Evolutionary conservation across 164 flowering plant genomes (phyloP), one percentile per base, ranked within the genome.

Genomic region (Dillenia turbinata): DNA sequence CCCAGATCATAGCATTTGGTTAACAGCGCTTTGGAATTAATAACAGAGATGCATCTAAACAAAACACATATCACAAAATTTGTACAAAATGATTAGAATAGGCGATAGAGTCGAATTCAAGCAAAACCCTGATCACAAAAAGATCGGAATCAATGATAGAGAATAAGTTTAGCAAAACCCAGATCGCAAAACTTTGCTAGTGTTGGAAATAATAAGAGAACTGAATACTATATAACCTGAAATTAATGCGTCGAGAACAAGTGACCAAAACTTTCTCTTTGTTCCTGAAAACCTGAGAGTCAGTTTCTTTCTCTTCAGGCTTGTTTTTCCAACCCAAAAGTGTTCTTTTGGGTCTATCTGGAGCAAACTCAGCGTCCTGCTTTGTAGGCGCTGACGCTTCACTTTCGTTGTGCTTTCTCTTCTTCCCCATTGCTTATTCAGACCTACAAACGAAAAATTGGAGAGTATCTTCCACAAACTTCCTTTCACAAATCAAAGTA

Each of bases 221-320:
- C 56, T 2, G 3, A 46, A 58, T 58, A 6, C 15, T 14, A 5
- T 44, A 12, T 33, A 5, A 87, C 98, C 98, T 82, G 79, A 60
- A 91, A 71, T 57, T 84, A 55, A 94, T 94, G 33, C 98, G 92
- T 15, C 98, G 89, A 0, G 98, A 91, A 63, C 98, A 91, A 44
- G 97, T 94, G 59, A 91, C 88, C 59, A 94, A 68, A 47, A 89
- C 89, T 71, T 94, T 94, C 75, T 94, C 98, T 59, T 84, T 87
- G 67, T 94, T 94, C 69, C 97, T 73, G 47, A 94, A 91, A 44
- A 60, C 56, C 0, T 66, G 64, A 44, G 69, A 55, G 17, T 69
- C 73, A 3, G 22, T 60, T 3, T 59, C 65, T 10, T 60, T 56
- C 14, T 62, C 68, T 4, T 73, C 72, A 8, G n/a, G 26, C 50